Conservation (phyloP, 192 early-diverging fungal genomes). For the Backusella liffmaniae region DNA sequence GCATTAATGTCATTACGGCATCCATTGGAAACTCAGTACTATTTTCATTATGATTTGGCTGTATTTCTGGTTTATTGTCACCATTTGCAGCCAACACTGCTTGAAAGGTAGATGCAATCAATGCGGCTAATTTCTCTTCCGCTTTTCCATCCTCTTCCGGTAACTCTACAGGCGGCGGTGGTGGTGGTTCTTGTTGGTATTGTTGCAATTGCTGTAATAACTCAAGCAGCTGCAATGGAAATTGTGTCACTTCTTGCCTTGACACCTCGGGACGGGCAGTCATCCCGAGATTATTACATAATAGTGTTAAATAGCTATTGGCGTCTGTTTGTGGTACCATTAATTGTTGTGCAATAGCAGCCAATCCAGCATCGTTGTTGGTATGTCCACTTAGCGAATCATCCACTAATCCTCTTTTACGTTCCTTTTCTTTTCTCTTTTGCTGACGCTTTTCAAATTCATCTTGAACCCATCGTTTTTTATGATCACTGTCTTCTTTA, state of each 20-base stretch:
- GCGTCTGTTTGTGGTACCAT: slow-evolving; percentile 9
- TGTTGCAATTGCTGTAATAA: slow-evolving; percentile 21
- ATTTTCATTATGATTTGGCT: slow-evolving; percentile 9
- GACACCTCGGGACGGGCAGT: neutral
- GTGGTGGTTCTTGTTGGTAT: slow-evolving; percentile 11
- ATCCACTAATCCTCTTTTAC: slow-evolving; percentile 23
- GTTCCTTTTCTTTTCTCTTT: slow-evolving; percentile 60
- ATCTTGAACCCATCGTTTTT: slow-evolving; percentile 61
- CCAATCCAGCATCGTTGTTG: neutral
- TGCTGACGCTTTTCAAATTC: slow-evolving; percentile 66
- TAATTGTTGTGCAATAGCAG: neutral
- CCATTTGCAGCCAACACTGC: neutral
- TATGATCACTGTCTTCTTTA: slow-evolving; percentile 44
- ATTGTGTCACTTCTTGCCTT: neutral
- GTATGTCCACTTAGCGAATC: slow-evolving; percentile 1
- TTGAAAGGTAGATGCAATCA: slow-evolving; percentile 9
- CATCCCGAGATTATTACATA: slow-evolving; percentile 20
- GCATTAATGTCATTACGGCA: slow-evolving; percentile 45
- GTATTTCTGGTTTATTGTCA: neutral
- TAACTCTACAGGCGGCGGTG: neutral
- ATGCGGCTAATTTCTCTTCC: slow-evolving; percentile 15
- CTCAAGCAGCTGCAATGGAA: slow-evolving; percentile 16
- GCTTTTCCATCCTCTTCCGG: neutral
- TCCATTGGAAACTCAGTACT: slow-evolving; percentile 44
- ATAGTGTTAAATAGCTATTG: slow-evolving; percentile 12